phyloP scores from a whole-genome alignment of 176 grass and related monocot genomes.

The Calamus simplicifolius region DNA sequence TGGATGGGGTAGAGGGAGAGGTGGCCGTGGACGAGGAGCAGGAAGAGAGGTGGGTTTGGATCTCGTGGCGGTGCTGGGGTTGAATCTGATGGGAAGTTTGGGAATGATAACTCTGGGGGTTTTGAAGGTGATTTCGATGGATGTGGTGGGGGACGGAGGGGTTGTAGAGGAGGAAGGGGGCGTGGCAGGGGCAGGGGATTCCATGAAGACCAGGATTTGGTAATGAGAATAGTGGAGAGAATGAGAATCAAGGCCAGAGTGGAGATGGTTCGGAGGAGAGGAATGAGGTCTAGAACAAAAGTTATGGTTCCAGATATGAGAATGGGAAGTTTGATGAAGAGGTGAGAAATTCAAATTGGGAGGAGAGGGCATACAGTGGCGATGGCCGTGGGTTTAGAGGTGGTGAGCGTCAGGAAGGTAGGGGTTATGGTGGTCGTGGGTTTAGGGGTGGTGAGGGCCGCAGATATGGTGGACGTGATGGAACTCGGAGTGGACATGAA shows the following conservation, averaged over 20 bases:
- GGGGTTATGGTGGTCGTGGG: slow-evolving; percentile 3
- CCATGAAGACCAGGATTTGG: slow-evolving; percentile 3
- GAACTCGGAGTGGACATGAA: background rate
- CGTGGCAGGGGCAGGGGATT: slow-evolving; percentile 12
- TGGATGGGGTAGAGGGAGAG: slow-evolving; percentile 7
- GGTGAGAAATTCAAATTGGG: background rate
- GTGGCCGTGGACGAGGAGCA: background rate
- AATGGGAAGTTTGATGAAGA: background rate
- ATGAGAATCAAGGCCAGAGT: background rate
- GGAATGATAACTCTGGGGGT: background rate
- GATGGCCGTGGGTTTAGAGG: slow-evolving; percentile 6
- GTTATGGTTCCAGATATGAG: background rate
- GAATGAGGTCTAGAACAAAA: background rate
- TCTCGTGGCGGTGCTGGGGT: background rate
- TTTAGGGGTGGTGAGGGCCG: background rate
- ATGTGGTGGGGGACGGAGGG: background rate
- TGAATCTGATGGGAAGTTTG: background rate
- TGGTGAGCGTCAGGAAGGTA: background rate
- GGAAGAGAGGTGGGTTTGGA: background rate
- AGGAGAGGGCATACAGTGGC: background rate
- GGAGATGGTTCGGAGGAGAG: background rate
- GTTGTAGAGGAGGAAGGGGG: slow-evolving; percentile 12
- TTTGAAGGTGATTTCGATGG: slow-evolving; percentile 1
- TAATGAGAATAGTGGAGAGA: background rate
- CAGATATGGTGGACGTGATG: background rate